Evolutionary conservation across 2,329 filamentous ascomycete species (phyloP).

Genomic region (Pyrenophora graminea): DNA sequence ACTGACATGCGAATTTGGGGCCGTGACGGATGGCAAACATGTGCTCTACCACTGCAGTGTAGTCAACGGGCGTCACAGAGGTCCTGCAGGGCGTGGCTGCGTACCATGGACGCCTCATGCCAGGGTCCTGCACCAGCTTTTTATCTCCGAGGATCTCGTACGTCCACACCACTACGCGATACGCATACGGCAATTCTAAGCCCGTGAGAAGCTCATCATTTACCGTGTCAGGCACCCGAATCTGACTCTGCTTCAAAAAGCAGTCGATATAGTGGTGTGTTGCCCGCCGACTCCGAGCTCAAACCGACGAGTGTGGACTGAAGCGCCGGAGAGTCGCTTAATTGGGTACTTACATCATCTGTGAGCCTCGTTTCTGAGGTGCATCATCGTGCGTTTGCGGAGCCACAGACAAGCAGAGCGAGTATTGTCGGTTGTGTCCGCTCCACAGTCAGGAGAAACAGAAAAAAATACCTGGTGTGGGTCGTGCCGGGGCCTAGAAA

Average conservation of each 20-base stretch:
- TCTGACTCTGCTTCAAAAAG: too few relatives aligned
- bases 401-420: neutral
- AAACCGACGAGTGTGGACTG: neutral
- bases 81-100: slow-evolving; percentile 8
- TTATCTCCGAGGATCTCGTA: neutral
- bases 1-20: neutral
- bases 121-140: neutral
- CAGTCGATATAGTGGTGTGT: too few relatives aligned
- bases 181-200: too few relatives aligned
- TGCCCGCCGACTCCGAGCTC: too few relatives aligned
- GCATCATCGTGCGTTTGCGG: neutral
- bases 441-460: neutral
- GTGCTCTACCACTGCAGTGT: neutral
- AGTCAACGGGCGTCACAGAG: slow-evolving; percentile 1
- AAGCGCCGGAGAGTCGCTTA: too few relatives aligned
- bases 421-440: neutral
- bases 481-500: neutral
- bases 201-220: neutral
- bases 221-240: too few relatives aligned
- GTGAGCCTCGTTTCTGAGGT: neutral
- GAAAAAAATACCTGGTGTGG: slow-evolving; percentile 3
- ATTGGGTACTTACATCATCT: neutral
- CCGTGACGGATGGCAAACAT: neutral
- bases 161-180: too few relatives aligned
- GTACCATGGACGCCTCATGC: slow-evolving; percentile 4